A percentile compares a stretch with the other conserved stretches of the same genome.
These are phyloP conservation scores for Diaporthe vaccinii DNA, from an alignment of 2,329 filamentous ascomycete genomes.

Conservation along the genomic window DNA sequence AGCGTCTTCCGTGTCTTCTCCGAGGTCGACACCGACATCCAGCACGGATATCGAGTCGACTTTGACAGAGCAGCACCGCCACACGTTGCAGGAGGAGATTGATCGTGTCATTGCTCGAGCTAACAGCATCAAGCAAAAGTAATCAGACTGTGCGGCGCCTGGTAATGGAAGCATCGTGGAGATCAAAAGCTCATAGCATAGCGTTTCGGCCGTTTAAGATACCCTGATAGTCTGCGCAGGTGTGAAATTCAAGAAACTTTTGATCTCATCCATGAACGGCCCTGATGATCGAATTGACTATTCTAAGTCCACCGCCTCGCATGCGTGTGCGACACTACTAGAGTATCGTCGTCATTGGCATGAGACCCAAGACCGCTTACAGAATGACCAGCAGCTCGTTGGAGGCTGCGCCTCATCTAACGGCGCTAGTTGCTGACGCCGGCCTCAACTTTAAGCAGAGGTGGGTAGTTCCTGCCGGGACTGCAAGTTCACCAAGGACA, in stretches of 20 bases:
- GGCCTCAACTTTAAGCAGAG: no score
- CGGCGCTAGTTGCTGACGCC: neutral
- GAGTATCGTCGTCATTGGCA: neutral
- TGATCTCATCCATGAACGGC: neutral
- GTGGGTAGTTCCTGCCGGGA: no score
- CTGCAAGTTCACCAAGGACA: neutral
- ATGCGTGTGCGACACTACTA: neutral
- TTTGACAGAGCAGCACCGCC: constrained; percentile 10
- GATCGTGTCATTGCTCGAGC: constrained; percentile 2
- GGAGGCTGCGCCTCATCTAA: neutral
- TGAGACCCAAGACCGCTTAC: neutral
- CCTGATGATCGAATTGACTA: neutral
- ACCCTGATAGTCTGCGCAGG: neutral
- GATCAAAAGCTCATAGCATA: neutral
- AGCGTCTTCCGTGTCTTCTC: neutral
- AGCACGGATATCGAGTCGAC: neutral
- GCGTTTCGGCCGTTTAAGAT: constrained; percentile 7
- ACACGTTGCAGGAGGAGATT: neutral
- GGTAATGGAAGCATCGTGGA: neutral
- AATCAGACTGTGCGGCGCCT: neutral
- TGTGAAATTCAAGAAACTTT: neutral
- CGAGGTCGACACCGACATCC: neutral
- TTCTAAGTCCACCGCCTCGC: neutral
- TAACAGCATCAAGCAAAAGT: constrained; percentile 16
- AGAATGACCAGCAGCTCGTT: neutral